Percentiles rank a stretch among this genome's conserved stretches.
Evolutionary conservation across 176 grass and related monocot species (phyloP).

Genomic region (Themeda triandra): DNA sequence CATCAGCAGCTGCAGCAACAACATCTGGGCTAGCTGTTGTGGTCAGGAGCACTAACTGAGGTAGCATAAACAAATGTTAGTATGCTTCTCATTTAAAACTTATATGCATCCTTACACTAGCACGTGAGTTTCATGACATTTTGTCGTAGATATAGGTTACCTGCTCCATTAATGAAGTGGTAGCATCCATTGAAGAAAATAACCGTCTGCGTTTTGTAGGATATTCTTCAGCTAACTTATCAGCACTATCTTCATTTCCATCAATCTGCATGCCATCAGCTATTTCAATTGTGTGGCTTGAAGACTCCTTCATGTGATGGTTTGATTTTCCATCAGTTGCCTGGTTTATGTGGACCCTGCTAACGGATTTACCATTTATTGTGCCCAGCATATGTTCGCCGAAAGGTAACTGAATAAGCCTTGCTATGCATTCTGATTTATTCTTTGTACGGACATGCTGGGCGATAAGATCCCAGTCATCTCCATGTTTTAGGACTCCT

Average conservation of each 20-base stretch:
- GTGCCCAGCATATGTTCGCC: constrained; percentile 80
- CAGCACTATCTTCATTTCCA: constrained; percentile 45
- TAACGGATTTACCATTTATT: constrained; percentile 60
- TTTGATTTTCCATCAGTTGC: constrained; percentile 35
- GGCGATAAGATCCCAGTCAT: constrained; percentile 97
- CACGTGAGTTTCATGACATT: neutral
- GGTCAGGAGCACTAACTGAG: constrained; percentile 72
- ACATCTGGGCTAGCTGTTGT: constrained; percentile 56
- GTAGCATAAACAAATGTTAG: constrained; percentile 39
- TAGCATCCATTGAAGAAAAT: constrained; percentile 47
- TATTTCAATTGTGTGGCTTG: constrained; percentile 39
- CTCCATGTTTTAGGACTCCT: constrained; percentile 96
- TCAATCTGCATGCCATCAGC: constrained; percentile 52
- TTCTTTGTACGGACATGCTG: constrained; percentile 93
- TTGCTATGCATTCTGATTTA: constrained; percentile 93
- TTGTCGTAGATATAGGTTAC: constrained; percentile 31
- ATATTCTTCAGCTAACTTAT: constrained; percentile 53
- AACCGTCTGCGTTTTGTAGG: constrained; percentile 60
- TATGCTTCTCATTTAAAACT: neutral
- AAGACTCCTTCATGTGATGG: constrained; percentile 40
- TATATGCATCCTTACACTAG: neutral
- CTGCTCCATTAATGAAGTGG: constrained; percentile 79
- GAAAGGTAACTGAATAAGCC: constrained; percentile 93
- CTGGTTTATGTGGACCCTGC: constrained; percentile 39
- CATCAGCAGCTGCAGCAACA: constrained; percentile 69